Evolutionary conservation across 352 stramenopile genomes (phyloP).

Genomic region (Phytophthora podocarpi): DNA sequence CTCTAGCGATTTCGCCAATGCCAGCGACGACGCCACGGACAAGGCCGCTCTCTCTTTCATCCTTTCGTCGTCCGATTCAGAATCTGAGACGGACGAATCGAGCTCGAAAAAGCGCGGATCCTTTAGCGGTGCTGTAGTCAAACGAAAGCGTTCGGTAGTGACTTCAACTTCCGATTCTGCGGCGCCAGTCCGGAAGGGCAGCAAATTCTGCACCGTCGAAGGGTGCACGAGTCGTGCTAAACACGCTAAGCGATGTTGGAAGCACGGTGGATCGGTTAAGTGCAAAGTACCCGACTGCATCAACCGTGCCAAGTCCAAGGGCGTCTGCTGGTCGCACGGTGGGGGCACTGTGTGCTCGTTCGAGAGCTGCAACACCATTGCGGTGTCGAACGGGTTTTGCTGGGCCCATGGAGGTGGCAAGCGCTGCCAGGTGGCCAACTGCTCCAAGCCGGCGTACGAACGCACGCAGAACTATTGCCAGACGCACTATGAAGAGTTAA

Average conservation of each 20-base stretch:
- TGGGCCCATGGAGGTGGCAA: conserved; percentile 46
- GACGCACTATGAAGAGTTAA: conserved; percentile 27
- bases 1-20: conserved; percentile 1
- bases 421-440: conserved; percentile 36
- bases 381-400: conserved; percentile 53
- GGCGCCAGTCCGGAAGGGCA: conserved; percentile 34
- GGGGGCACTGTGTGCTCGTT: conserved; percentile 54
- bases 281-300: conserved; percentile 62
- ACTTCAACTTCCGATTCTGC: conserved; percentile 3
- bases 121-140: conserved; percentile 6
- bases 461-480: conserved; percentile 45
- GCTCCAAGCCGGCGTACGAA: conserved; percentile 47
- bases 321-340: conserved; percentile 64
- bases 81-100: conserved; percentile 24
- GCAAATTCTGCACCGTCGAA: conserved; percentile 58
- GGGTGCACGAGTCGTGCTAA: conserved; percentile 51
- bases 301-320: conserved; percentile 66
- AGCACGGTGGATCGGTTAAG: conserved; percentile 57
- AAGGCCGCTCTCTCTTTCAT: conserved; percentile 42
- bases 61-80: conserved; percentile 36
- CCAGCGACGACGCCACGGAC: conserved; percentile 18
- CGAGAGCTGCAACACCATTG: conserved; percentile 51
- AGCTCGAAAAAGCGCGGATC: not conserved
- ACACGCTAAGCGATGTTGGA: conserved; percentile 58
- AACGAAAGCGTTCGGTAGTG: conserved; percentile 16